Conservation (phyloP, 2,329 filamentous ascomycete species). For the Epichloe sylvatica region DNA sequence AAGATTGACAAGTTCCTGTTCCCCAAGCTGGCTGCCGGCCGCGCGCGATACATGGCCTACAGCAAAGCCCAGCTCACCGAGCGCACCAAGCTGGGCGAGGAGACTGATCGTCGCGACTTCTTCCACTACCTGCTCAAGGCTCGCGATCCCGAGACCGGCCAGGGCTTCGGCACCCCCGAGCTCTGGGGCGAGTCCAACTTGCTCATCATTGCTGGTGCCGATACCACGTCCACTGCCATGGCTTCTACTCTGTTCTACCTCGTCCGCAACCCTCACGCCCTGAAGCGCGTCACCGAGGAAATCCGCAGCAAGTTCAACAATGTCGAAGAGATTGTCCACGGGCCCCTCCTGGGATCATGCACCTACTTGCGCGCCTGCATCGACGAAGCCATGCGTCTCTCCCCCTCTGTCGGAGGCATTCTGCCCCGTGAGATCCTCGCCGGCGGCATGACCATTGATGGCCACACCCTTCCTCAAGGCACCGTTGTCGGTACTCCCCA, state of each 20-base stretch:
- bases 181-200: slow-evolving; percentile 59
- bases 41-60: slow-evolving; percentile 58
- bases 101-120: slow-evolving; percentile 57
- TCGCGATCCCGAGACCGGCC: slow-evolving; percentile 55
- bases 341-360: slow-evolving; percentile 34
- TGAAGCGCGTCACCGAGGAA: slow-evolving; percentile 35
- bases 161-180: slow-evolving; percentile 50
- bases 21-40: slow-evolving; percentile 49
- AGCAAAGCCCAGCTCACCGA: slow-evolving; percentile 53
- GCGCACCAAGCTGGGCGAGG: slow-evolving; percentile 50
- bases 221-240: slow-evolving; percentile 58
- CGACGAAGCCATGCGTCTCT: slow-evolving; percentile 51
- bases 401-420: slow-evolving; percentile 45
- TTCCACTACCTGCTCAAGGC: slow-evolving; percentile 63
- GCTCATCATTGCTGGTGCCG: slow-evolving; percentile 57
- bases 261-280: slow-evolving; percentile 33
- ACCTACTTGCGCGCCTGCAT: slow-evolving; percentile 50
- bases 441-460: slow-evolving; percentile 41
- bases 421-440: slow-evolving; percentile 44
- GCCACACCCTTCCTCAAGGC: slow-evolving; percentile 39
- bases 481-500: slow-evolving; percentile 51
- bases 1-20: slow-evolving; percentile 56
- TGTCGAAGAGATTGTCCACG: slow-evolving; percentile 42
- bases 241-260: slow-evolving; percentile 51
- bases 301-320: slow-evolving; percentile 36